phyloP scores from a whole-genome alignment of 371 early-diverging fungal genomes.

The Actinomortierella ambigua region DNA sequence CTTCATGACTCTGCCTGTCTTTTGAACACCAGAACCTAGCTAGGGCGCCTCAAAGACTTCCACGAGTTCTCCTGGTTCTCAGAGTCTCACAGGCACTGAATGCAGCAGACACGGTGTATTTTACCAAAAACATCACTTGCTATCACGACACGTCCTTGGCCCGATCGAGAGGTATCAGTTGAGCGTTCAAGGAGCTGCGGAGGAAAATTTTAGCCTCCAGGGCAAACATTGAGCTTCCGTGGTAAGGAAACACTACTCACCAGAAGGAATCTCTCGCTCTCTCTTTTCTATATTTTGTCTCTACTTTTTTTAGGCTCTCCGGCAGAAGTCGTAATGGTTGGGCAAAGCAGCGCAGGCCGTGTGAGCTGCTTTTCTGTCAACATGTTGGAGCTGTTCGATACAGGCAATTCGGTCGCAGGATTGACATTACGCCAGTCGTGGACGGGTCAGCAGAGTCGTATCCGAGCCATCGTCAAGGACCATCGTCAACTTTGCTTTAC shows the following conservation, averaged over 20 bases:
- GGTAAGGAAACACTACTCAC: too few species aligned
- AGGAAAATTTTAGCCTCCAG: too few species aligned
- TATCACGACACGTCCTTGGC: constrained; percentile 55
- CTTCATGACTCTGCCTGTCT: too few species aligned
- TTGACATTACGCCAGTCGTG: constrained; percentile 69
- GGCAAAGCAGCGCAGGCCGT: constrained; percentile 63
- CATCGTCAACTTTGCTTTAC: constrained; percentile 50
- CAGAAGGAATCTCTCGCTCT: not conserved
- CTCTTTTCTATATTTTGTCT: not conserved
- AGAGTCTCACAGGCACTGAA: constrained; percentile 66
- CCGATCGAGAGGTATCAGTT: constrained; percentile 41
- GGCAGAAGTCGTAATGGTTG: constrained; percentile 70
- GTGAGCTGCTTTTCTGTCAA: constrained; percentile 72
- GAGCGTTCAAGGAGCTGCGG: too few species aligned
- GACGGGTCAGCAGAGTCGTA: constrained; percentile 67
- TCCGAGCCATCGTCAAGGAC: constrained; percentile 52
- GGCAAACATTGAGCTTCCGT: too few species aligned
- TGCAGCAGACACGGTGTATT: constrained; percentile 60
- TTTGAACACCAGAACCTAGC: constrained; percentile 77
- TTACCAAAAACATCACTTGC: constrained; percentile 59
- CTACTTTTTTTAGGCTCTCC: constrained; percentile 63
- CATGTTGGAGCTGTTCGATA: constrained; percentile 79
- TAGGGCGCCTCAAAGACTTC: constrained; percentile 62
- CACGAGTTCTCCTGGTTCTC: constrained; percentile 71
- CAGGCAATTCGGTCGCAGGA: constrained; percentile 60